Evolutionary conservation across 257 asterid species (phyloP).

Genomic region (Solanum corneliomulleri): DNA sequence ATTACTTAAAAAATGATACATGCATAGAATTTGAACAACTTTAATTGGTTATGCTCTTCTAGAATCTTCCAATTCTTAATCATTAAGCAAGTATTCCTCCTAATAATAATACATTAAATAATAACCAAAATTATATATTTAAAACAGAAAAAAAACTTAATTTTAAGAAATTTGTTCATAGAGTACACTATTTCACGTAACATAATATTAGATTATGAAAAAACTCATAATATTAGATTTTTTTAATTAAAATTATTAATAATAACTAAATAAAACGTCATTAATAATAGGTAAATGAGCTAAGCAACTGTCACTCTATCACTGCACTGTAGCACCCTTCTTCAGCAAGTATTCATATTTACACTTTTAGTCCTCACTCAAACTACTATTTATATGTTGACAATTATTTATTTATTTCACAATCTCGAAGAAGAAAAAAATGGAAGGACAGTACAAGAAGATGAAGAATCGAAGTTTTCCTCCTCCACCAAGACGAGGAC

Average conservation of each 20-base stretch:
- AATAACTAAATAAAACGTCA: not conserved
- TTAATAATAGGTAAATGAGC: not conserved
- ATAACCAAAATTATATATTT: not conserved
- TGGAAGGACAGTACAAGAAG: not conserved
- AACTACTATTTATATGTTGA: not conserved
- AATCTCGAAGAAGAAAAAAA: not conserved
- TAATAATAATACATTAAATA: not conserved
- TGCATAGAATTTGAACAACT: not conserved
- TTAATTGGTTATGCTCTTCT: not conserved
- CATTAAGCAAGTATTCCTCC: not conserved
- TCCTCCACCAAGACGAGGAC: conserved; percentile 6
- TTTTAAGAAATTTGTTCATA: no score
- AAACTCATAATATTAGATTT: no score
- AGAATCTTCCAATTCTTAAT: not conserved
- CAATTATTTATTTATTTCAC: not conserved
- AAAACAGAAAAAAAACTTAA: no score
- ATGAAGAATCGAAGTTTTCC: not conserved
- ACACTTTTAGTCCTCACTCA: not conserved
- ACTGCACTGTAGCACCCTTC: not conserved
- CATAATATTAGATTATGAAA: no score
- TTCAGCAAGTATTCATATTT: not conserved
- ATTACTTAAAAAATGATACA: no score
- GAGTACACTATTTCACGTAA: no score
- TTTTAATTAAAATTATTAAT: no score
- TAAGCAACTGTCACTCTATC: not conserved